Conservation (phyloP, 2,329 filamentous ascomycete species). For the Dothistroma pini region DNA sequence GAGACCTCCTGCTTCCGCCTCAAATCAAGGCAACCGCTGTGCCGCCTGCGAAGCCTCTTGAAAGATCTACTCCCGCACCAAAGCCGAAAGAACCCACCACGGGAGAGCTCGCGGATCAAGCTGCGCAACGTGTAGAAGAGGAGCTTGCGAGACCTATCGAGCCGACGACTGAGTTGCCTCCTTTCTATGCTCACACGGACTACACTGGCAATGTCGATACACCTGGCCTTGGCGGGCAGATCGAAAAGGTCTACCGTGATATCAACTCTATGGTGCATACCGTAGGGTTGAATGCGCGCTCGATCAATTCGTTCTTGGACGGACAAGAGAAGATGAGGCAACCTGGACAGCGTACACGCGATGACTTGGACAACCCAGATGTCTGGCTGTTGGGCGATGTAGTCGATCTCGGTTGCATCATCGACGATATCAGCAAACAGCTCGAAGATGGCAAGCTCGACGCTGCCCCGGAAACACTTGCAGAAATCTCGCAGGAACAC, state of each 20-base stretch:
- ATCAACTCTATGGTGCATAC: slow-evolving; percentile 95
- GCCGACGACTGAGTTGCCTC: slow-evolving; percentile 60
- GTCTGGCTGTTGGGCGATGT: slow-evolving; percentile 76
- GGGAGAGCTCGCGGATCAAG: slow-evolving; percentile 59
- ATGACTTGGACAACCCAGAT: slow-evolving; percentile 55
- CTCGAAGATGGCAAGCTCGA: slow-evolving; percentile 67
- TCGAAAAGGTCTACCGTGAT: slow-evolving; percentile 63
- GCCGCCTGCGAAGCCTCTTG: slow-evolving; percentile 32
- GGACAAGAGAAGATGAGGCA: slow-evolving; percentile 60
- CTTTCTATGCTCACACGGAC: slow-evolving; percentile 60
- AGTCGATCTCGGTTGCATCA: slow-evolving; percentile 56
- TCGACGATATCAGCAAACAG: slow-evolving; percentile 56
- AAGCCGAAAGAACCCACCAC: slow-evolving; percentile 40
- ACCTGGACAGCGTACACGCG: slow-evolving; percentile 51
- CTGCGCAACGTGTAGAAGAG: slow-evolving; percentile 64
- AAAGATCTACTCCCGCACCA: slow-evolving; percentile 30
- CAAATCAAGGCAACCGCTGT: slow-evolving; percentile 32
- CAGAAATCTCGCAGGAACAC: slow-evolving; percentile 60
- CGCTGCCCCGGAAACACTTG: slow-evolving; percentile 65
- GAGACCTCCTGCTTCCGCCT: slow-evolving; percentile 19
- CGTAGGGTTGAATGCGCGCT: slow-evolving; percentile 78
- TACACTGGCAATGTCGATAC: slow-evolving; percentile 41
- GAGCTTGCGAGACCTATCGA: slow-evolving; percentile 59
- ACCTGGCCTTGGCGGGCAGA: slow-evolving; percentile 44
- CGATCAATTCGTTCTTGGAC: slow-evolving; percentile 56